Conservation (phyloP, 345 rosid species). For the Syzygium aromaticum region DNA sequence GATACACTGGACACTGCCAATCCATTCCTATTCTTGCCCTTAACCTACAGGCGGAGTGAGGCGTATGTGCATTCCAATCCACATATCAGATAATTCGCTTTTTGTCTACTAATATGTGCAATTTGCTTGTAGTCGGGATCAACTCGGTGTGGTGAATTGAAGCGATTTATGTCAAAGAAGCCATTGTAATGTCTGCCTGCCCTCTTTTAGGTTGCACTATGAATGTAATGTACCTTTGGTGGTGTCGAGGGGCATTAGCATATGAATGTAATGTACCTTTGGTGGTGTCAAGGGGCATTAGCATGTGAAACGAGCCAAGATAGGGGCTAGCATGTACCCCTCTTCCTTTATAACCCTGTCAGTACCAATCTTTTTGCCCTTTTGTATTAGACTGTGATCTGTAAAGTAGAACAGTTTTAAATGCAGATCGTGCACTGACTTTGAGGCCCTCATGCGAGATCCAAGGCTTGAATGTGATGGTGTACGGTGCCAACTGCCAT, state of each 20-base stretch:
- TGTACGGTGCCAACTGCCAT: background rate
- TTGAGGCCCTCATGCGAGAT: background rate
- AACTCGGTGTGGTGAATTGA: background rate
- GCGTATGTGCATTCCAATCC: background rate
- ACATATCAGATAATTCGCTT: background rate
- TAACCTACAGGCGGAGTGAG: background rate
- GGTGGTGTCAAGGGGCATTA: background rate
- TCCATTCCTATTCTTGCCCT: background rate
- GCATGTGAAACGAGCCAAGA: background rate
- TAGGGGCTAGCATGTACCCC: background rate
- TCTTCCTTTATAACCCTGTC: background rate
- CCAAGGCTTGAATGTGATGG: background rate
- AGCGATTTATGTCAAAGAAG: background rate
- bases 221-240: background rate
- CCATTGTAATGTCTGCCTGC: background rate
- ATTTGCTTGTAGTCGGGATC: background rate
- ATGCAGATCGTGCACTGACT: background rate
- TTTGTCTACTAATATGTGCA: background rate
- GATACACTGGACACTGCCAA: background rate
- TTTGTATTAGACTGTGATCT: background rate
- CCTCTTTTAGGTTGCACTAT: background rate
- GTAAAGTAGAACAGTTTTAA: background rate
- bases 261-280: background rate
- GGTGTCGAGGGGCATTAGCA: background rate
- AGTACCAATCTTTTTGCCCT: background rate